A percentile compares a stretch with the other conserved stretches of the same genome.
Evolutionary conservation across 371 early-diverging fungal species (phyloP).

Genomic region (Mortierella sp.): DNA sequence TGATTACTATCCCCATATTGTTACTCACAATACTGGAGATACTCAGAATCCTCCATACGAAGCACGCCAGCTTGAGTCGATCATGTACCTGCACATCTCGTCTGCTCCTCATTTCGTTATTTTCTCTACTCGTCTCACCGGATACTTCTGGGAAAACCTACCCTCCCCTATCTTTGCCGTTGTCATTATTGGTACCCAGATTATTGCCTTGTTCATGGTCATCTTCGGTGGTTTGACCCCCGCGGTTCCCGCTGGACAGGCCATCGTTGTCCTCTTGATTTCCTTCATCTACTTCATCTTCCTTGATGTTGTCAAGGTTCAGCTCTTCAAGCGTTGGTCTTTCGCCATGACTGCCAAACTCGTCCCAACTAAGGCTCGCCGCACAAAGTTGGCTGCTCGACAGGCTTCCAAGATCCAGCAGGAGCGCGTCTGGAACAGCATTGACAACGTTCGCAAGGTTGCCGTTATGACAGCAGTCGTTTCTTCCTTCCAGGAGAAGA

Average conservation of each 20-base stretch:
- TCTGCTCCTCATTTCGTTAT: constrained; percentile 95
- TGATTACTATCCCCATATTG: constrained; percentile 14
- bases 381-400: constrained; percentile 65
- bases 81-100: constrained; percentile 90
- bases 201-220: constrained; percentile 90
- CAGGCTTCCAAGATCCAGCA: constrained; percentile 58
- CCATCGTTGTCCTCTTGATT: constrained; percentile 59
- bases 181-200: constrained; percentile 90
- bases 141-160: constrained; percentile 87
- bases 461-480: constrained; percentile 47
- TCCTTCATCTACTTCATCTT: constrained; percentile 75
- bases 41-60: not conserved
- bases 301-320: constrained; percentile 84
- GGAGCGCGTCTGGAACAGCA: constrained; percentile 39
- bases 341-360: constrained; percentile 78
- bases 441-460: constrained; percentile 42
- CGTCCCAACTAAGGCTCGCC: constrained; percentile 73
- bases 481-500: constrained; percentile 27
- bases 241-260: constrained; percentile 65
- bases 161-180: constrained; percentile 84
- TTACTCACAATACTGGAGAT: not conserved
- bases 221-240: constrained; percentile 78
- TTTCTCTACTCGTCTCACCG: constrained; percentile 91
- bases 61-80: constrained; percentile 64
- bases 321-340: constrained; percentile 75